Evolutionary conservation across 1,139 yeast species (phyloP), one percentile per base, ranked within the genome.

Genomic region (Geotrichum macrosporum): DNA sequence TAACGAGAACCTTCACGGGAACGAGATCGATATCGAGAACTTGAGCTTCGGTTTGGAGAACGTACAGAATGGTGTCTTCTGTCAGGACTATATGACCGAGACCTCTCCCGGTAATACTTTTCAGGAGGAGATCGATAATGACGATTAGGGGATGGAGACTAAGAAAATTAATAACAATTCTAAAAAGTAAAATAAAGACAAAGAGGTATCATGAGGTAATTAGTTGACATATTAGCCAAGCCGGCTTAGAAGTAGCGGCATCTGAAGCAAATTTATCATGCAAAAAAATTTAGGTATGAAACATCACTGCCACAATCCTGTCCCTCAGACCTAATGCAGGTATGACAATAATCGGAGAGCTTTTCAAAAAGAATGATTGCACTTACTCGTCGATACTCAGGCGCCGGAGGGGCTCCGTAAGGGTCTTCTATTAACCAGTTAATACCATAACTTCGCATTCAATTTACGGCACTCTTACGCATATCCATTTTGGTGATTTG

Each of bases 141-240:
- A 22, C 47, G 43, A 16, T 38, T 36, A 18, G 47, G 50, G 4
- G 50, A 42, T 19, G 42, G 46, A 3, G 46, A 35, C 42, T 42
- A 31, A 32, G 15, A 12, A 1, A 72, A 55, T 1, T 94, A 95
- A 60, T 88, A 81, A 48, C 92, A 66, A 63, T 88, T 96, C 53
- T 5, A 83, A 78, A 31, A n/a, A n/a, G 5, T 31, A 5, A 15
- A 8, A 31, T 8, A 31, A 15, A 8, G 34, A 8, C 34, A 31
- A 8, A n/a, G 6, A 13, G 34, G 16, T 15, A 15, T 9, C 16
- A 13, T 4, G 16, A 19, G 16, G 19, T 10, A 13, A 16, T n/a
- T n/a, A 19, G 16, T 33, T 15, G 12, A 13, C 8, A 33, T 13
- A 19, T 13, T n/a, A 13, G 35, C 3, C 18, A 3, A 31, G 18